Conservation (phyloP, 2,329 filamentous ascomycete genomes). For the Talaromyces sp. region DNA sequence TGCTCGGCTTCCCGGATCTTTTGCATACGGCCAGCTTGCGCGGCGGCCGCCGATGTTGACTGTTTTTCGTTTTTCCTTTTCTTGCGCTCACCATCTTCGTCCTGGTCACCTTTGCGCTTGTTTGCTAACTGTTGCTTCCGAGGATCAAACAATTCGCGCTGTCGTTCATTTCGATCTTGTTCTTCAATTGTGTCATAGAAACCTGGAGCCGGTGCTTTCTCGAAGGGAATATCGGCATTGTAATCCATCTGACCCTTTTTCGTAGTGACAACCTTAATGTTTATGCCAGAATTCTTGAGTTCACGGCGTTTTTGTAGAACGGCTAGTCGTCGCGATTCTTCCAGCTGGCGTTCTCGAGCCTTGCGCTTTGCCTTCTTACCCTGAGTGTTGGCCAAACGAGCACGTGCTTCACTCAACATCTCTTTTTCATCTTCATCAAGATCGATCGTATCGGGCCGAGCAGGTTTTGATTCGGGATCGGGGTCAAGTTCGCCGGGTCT, state of each 20-base stretch:
- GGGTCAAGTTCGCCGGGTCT: conserved; percentile 89
- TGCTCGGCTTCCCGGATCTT: conserved; percentile 95
- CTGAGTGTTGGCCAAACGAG: conserved; percentile 93
- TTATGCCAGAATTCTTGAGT: conserved; percentile 96
- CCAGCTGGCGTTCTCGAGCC: conserved; percentile 89
- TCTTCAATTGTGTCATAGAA: conserved; percentile 95
- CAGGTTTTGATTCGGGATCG: conserved; percentile 95
- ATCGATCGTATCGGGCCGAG: conserved; percentile 93
- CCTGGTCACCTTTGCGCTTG: conserved; percentile 88
- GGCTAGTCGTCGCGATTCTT: conserved; percentile 87
- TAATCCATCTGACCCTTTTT: conserved; percentile 99
- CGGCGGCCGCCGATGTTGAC: conserved; percentile 72
- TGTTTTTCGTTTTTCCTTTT: conserved; percentile 85
- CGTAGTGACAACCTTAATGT: conserved; percentile 87
- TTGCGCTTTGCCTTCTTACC: conserved; percentile 99
- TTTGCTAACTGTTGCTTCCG: conserved; percentile 85
- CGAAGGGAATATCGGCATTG: conserved; percentile 97
- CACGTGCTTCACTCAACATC: conserved; percentile 96
- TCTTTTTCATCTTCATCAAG: conserved; percentile 99
- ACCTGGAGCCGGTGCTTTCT: conserved; percentile 81
- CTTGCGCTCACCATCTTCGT: conserved; percentile 78
- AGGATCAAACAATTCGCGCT: conserved; percentile 84
- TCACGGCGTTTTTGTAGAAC: conserved; percentile 92
- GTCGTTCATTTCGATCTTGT: conserved; percentile 72
- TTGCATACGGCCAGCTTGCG: conserved; percentile 91